Evolutionary conservation across 306 rosid species (phyloP).

Genomic region (Ormosia semicastrata): DNA sequence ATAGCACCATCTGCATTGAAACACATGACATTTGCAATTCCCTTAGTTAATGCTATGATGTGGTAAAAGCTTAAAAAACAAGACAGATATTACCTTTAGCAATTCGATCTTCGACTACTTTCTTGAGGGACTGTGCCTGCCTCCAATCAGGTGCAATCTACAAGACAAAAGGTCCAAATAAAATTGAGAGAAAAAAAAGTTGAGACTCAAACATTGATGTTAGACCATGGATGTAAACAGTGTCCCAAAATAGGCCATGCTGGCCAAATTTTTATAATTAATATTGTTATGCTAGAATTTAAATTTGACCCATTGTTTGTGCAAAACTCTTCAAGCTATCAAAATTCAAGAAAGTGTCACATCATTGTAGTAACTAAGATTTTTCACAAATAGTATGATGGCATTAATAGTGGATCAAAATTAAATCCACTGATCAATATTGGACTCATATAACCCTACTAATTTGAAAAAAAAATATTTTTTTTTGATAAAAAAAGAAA

Average conservation of each 20-base stretch:
- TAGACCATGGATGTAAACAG: not conserved
- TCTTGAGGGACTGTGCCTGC: slow-evolving; percentile 72
- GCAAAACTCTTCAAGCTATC: not conserved
- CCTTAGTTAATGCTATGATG: slow-evolving; percentile 1
- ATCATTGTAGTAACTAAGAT: not conserved
- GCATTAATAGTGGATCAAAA: not conserved
- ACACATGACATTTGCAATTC: not conserved
- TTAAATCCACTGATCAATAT: not conserved
- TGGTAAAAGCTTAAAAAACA: not conserved
- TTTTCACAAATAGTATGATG: not conserved
- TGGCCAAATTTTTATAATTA: not conserved
- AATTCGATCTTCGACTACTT: slow-evolving; percentile 63
- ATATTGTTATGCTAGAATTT: not conserved
- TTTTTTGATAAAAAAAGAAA: no score
- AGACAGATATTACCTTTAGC: slow-evolving; percentile 56
- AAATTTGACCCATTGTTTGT: not conserved
- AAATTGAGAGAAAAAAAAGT: not conserved
- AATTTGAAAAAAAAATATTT: no score
- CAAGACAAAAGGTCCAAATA: slow-evolving; percentile 28
- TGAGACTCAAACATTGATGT: slow-evolving; percentile 9
- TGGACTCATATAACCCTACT: not conserved
- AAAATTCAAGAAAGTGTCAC: slow-evolving; percentile 15
- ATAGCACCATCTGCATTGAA: slow-evolving; percentile 75
- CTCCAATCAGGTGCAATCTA: slow-evolving; percentile 98
- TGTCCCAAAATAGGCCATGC: slow-evolving; percentile 6